Base-by-base conservation (phyloP, 2,329 filamentous ascomycete species). In the Mollisia scopiformis region DNA sequence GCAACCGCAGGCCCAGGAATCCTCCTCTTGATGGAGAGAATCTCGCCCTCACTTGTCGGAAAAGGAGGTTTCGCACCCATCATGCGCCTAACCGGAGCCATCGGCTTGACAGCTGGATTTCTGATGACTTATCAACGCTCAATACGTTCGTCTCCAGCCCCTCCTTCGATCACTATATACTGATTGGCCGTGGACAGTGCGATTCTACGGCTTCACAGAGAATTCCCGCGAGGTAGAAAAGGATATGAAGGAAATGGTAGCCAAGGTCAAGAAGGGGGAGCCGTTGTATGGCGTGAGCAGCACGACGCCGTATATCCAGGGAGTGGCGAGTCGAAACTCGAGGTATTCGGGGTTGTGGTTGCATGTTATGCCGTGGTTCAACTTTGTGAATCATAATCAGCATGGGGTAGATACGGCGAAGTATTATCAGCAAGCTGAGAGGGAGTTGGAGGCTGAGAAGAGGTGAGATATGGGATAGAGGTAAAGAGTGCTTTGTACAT, bases 171-270 rank as follows among this genome's bases (percentile, higher is more conserved):
- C 28, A 28, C 27, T 19, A 23, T 19, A 13, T n/a, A n/a, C 21
- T 30, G 56, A 11, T 19, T 59, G 19, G 56, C 16, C 7, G 3
- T 16, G 6, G 14, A 58, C 52, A 97, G 93, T 94, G 73, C 91
- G 95, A 67, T 98, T 99, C 80, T 98, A 97, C 80, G 95, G 95
- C 71, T 92, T 93, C 78, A 88, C 86, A 51, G 95, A 99, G 78
- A 99, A 99, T 79, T 80, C 88, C 57, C 88, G 95, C 71, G 95
- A 99, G 78, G 82, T 95, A 60, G 90, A 97, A 66, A 89, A 96
- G 89, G 95, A 99, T 75, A 98, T 98, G 93, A 86, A 87, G 67
- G 95, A 99, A 79, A 99, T 99, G 95, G 93, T 97, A 37, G 86
- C 88, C 76, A 96, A 94, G 79, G 93, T 98, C 75, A 99, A 98